Evolutionary conservation across 345 rosid species (phyloP), one percentile per base, ranked within the genome.

Genomic region (Eucalyptus shirleyi): DNA sequence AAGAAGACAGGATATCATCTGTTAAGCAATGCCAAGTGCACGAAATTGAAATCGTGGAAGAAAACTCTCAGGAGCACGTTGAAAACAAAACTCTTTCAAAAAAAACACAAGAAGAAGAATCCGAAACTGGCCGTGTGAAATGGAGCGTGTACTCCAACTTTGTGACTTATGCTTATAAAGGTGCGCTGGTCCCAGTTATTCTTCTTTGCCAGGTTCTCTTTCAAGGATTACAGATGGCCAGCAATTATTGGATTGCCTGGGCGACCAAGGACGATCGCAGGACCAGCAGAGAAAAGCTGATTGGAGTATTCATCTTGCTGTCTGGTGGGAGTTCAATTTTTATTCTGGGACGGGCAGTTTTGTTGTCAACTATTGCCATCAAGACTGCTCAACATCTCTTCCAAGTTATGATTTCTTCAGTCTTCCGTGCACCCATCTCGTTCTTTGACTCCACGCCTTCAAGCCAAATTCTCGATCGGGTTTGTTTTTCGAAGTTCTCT

Each of bases 191-290:
- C 82, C 91, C 89, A 3, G 49, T 90, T 23, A 86, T 86, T 34
- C 89, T 90, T 86, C 72, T 88, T 11, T 90, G 91, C 56, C 89
- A 90, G 28, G 88, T 90, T 45, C 89, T 90, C 83, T 90, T 95
- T 91, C 98, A 96, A 88, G 96, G 94, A 80, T 93, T 95, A 49
- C 96, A 95, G 82, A 94, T 95, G 91, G 94, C 93, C 8, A 96
- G 97, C 94, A 95, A 93, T 87, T 96, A 95, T 90, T 96, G 97
- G 98, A 92, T 96, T 88, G 95, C 97, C 60, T 95, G 96, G 96
- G 96, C 95, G 80, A 91, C 95, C 9, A 95, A 92, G 30, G 93
- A 93, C 37, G 88, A 89, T 18, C 88, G 60, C 86, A 72, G 50
- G 47, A 91, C 94, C 87, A 86, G 89, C 67, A 91, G 91, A 50